Base-by-base conservation (phyloP, 441 rosid species). In the Populus hybrid region DNA sequence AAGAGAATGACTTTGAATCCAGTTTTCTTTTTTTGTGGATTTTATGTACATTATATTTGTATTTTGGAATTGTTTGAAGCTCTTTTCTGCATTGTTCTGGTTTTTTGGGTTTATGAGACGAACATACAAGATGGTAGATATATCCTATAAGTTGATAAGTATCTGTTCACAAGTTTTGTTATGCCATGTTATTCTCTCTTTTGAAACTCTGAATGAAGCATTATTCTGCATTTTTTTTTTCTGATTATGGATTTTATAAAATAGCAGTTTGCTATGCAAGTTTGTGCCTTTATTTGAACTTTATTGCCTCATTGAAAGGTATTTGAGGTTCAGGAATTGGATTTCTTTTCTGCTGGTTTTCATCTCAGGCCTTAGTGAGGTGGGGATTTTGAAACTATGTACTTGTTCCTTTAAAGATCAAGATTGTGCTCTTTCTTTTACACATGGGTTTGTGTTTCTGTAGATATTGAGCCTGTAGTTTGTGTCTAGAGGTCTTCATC, bases 211-310 rank as follows among this genome's bases (percentile, higher is more conserved):
- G n/a, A 10, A 18, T 20, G 14, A 56, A 76, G 68, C 28, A 14
- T 18, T 20, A 68, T 68, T 68, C 40, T 68, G 26, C 12, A 14
- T 0, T 23, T 28, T 65, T 11, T 28, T 7, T 72, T 29, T 26
- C 14, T 24, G 36, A 9, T 9, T 12, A 11, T 33, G 14, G 18
- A n/a, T 73, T 33, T 35, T 35, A 7, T 73, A 11, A 56, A 40
- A 61, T 21, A 36, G 71, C 73, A 31, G n/a, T 68, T 64, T 64
- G 36, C 20, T 33, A 71, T 12, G 68, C 73, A 61, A 45, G 68
- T 61, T 75, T 72, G 26, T 74, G 65, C 63, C 50, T 75, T 76
- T 21, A 50, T 70, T 75, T 71, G 74, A 40, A 26, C 77, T 64
- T 28, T 6, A 29, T 33, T 23, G 14, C 73, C 76, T 66, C 82